Conservation (phyloP, 202 grass and related monocot species). For the Musa balbisiana region DNA sequence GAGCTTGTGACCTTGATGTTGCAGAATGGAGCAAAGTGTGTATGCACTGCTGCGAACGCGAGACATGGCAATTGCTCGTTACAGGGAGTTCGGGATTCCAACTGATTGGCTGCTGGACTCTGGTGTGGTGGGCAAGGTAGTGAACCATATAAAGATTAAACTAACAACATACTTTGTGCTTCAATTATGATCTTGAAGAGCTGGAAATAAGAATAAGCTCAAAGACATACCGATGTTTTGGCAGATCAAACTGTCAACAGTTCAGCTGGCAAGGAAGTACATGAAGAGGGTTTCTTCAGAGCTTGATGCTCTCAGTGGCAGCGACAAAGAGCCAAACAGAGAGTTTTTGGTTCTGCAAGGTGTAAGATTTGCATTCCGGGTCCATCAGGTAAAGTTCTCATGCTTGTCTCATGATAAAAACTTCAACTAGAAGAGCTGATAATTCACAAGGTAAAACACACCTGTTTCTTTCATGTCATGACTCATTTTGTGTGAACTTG, state of each 20-base stretch:
- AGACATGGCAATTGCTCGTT: slow-evolving; percentile 77
- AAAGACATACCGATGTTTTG: not conserved
- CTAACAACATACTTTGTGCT: too few relatives aligned
- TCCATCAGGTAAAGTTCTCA: slow-evolving; percentile 63
- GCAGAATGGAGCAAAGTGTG: slow-evolving; percentile 81
- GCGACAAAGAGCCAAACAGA: slow-evolving; percentile 77
- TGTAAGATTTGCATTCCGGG: slow-evolving; percentile 79
- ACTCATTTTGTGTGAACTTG: not conserved
- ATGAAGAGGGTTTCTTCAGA: slow-evolving; percentile 87
- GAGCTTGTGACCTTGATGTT: slow-evolving; percentile 11
- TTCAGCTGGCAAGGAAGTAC: slow-evolving; percentile 90
- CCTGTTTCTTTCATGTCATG: not conserved
- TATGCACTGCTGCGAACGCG: slow-evolving; percentile 82
- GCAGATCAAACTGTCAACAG: slow-evolving; percentile 84
- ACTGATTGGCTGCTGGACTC: slow-evolving; percentile 81
- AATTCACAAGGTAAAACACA: too few relatives aligned
- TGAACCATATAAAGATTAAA: too few relatives aligned
- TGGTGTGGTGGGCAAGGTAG: slow-evolving; percentile 90
- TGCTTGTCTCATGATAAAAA: not conserved
- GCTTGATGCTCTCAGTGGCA: slow-evolving; percentile 56
- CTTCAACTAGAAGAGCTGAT: too few relatives aligned
- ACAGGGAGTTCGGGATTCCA: slow-evolving; percentile 86
- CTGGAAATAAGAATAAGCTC: not conserved
- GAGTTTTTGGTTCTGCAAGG: slow-evolving; percentile 95
- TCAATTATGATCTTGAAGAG: not conserved